phyloP scores from a whole-genome alignment of 2,329 filamentous ascomycete species.

The Bipolaris victoriae region DNA sequence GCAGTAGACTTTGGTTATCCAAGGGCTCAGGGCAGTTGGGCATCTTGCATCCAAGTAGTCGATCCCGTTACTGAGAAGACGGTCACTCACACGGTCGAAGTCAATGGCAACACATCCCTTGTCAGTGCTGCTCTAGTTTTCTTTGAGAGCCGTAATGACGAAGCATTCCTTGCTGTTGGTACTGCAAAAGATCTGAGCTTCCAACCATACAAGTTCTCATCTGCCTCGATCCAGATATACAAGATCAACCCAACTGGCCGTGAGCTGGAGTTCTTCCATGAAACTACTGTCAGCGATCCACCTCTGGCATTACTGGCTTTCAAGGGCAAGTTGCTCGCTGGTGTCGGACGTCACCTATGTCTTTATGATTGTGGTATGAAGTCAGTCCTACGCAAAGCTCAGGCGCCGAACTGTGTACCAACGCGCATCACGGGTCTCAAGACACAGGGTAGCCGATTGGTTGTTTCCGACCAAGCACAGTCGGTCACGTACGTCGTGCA shows the following conservation, averaged over 20 bases:
- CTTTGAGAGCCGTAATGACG: constrained; percentile 82
- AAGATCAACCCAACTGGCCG: constrained; percentile 86
- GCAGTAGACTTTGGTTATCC: constrained; percentile 90
- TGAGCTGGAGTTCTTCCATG: constrained; percentile 92
- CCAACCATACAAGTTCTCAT: constrained; percentile 71
- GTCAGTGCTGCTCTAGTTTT: constrained; percentile 83
- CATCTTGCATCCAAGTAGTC: constrained; percentile 91
- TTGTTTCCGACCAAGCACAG: constrained; percentile 91
- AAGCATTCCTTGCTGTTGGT: constrained; percentile 90
- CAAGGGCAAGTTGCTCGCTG: constrained; percentile 87
- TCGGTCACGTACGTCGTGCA: constrained; percentile 92
- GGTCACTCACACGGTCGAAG: constrained; percentile 77
- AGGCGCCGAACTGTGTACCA: constrained; percentile 73
- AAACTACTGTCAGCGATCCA: constrained; percentile 89
- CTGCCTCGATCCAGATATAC: constrained; percentile 91
- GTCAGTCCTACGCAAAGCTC: constrained; percentile 89
- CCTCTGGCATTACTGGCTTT: constrained; percentile 91
- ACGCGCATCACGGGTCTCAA: constrained; percentile 88
- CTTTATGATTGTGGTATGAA: constrained; percentile 94
- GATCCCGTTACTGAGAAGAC: constrained; percentile 75
- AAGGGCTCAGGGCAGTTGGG: constrained; percentile 83
- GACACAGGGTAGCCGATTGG: constrained; percentile 87
- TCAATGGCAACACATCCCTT: constrained; percentile 89
- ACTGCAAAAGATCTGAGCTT: constrained; percentile 89
- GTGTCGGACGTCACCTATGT: constrained; percentile 79